phyloP scores from a whole-genome alignment of 2,329 filamentous ascomycete genomes.

The Alternaria triticina region DNA sequence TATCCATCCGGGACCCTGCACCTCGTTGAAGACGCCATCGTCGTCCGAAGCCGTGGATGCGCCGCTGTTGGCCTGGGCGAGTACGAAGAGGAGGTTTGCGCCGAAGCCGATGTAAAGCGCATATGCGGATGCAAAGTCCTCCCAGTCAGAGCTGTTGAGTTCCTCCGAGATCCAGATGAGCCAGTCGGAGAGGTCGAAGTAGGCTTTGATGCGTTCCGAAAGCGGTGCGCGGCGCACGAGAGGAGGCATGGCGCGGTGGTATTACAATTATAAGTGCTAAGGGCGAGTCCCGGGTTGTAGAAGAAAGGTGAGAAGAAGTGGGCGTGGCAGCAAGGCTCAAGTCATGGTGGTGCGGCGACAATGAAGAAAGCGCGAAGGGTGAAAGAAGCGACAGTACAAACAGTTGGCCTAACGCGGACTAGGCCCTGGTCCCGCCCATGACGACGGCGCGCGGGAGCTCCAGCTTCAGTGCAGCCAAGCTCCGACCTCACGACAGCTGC shows the following conservation, averaged over 20 bases:
- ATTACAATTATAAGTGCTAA: neutral
- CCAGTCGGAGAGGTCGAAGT: conserved; percentile 87
- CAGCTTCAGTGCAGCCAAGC: conserved; percentile 20
- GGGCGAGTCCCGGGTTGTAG: neutral
- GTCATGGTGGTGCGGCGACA: conserved; percentile 23
- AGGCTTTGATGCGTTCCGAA: conserved; percentile 77
- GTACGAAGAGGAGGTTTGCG: conserved; percentile 79
- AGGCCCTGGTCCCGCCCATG: conserved; percentile 30
- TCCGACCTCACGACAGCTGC: conserved; percentile 27
- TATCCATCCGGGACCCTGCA: conserved; percentile 65
- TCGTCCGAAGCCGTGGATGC: conserved; percentile 55
- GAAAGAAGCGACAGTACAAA: conserved; percentile 20
- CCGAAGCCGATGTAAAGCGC: conserved; percentile 76
- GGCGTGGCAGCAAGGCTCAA: conserved; percentile 18
- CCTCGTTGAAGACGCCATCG: conserved; percentile 81
- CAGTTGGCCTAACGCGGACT: conserved; percentile 31
- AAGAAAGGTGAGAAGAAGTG: neutral
- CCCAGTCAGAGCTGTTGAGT: conserved; percentile 89
- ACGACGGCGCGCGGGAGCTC: conserved; percentile 23
- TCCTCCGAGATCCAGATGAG: conserved; percentile 91
- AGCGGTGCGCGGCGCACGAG: conserved; percentile 84
- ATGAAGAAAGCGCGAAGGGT: conserved; percentile 9
- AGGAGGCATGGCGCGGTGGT: conserved; percentile 54
- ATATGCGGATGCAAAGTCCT: conserved; percentile 75
- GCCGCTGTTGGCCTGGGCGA: conserved; percentile 80